Conservation (phyloP, 208 protist species). For the Trypanosoma lewisi region DNA sequence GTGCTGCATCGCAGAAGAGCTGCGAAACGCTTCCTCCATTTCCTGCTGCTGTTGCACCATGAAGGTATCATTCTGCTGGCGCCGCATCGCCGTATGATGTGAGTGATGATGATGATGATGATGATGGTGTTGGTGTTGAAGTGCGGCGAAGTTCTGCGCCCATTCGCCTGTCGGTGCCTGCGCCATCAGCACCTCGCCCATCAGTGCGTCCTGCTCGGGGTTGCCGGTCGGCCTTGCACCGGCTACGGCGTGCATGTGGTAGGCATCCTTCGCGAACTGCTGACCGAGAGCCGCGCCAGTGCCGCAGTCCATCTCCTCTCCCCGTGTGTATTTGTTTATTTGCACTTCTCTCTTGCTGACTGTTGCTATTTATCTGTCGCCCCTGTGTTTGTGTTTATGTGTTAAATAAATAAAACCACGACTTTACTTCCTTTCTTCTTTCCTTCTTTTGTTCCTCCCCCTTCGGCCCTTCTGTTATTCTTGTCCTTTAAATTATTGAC, state of each 20-base stretch:
- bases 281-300: constrained; percentile 56
- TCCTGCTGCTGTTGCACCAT: constrained; percentile 52
- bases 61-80: constrained; percentile 48
- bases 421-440: constrained; percentile 8
- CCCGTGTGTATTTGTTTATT: neutral
- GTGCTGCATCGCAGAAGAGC: constrained; percentile 18
- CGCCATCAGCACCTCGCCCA: constrained; percentile 32
- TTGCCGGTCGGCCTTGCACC: constrained; percentile 32
- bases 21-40: constrained; percentile 62
- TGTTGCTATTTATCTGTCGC: neutral
- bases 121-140: constrained; percentile 27
- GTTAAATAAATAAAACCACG: neutral
- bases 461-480: neutral
- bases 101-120: constrained; percentile 27
- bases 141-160: constrained; percentile 43
- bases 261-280: constrained; percentile 70
- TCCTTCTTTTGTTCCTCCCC: constrained; percentile 4
- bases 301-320: constrained; percentile 67
- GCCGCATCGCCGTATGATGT: constrained; percentile 33
- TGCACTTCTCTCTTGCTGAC: neutral
- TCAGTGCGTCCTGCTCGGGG: constrained; percentile 57
- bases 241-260: constrained; percentile 51
- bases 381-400: neutral
- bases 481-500: no score
- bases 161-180: constrained; percentile 33